phyloP scores from a whole-genome alignment of 163 green algal genomes.

The Volvox carteri region DNA sequence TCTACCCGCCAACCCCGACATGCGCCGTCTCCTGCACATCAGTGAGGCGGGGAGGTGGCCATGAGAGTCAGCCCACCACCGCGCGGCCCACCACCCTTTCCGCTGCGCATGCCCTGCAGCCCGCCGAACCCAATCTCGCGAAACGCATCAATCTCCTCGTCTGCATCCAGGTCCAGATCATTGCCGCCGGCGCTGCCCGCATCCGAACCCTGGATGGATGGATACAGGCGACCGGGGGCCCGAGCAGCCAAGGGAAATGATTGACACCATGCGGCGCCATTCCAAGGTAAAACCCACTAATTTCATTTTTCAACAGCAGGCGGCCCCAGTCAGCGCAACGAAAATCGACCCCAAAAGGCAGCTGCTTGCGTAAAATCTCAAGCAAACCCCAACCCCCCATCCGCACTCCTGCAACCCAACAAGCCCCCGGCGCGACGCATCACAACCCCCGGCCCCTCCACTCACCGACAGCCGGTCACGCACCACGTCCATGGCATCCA shows the following conservation, averaged over 20 bases:
- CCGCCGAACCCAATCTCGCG: no score
- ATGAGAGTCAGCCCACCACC: no score
- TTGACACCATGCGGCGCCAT: background rate
- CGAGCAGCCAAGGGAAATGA: background rate
- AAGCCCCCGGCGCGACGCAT: background rate
- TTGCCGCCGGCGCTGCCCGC: constrained; percentile 16
- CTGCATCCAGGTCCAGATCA: constrained; percentile 2
- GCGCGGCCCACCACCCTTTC: no score
- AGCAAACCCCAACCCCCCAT: no score
- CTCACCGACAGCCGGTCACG: background rate
- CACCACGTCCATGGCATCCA: background rate
- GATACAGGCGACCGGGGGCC: background rate
- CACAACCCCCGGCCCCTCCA: background rate
- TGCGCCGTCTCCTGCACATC: no score
- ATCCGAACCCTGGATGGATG: constrained; percentile 3
- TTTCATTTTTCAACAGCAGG: background rate
- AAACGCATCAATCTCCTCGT: no score
- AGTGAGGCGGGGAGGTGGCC: no score
- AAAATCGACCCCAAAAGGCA: background rate
- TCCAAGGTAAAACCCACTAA: background rate
- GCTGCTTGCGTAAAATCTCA: no score
- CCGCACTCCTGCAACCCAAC: background rate
- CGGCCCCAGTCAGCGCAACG: background rate
- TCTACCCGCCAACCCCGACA: no score
- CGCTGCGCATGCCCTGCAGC: no score